Evolutionary conservation across 371 early-diverging fungal species (phyloP).

Genomic region (Dinochytrium kinnereticum): DNA sequence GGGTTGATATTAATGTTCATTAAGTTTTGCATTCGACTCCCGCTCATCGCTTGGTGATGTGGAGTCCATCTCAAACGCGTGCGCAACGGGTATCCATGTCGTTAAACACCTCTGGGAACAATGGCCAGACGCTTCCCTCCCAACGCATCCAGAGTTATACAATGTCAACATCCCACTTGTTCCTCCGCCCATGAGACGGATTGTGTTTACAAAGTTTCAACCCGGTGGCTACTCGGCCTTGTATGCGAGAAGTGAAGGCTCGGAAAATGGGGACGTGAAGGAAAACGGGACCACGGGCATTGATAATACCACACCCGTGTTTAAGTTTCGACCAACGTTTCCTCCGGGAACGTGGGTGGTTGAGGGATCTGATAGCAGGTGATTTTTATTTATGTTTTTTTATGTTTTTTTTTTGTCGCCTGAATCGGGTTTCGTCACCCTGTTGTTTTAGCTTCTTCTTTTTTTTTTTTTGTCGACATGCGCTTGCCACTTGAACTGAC

Average conservation of each 20-base stretch:
- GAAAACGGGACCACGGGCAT: not conserved
- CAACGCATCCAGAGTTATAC: slow-evolving; percentile 2
- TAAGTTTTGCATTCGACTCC: slow-evolving; percentile 15
- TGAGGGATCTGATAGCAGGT: slow-evolving; percentile 19
- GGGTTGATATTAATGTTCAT: not conserved
- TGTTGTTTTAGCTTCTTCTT: too few species aligned
- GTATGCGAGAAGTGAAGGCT: not conserved
- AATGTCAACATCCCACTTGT: slow-evolving; percentile 20
- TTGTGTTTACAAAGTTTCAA: slow-evolving; percentile 5
- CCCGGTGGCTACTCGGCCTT: slow-evolving; percentile 2
- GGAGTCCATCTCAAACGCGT: not conserved
- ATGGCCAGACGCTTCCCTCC: not conserved
- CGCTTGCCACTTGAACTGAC: too few species aligned
- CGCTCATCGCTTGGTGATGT: not conserved
- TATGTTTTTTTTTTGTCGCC: not conserved
- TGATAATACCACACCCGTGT: not conserved
- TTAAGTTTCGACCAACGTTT: not conserved
- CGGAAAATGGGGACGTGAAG: not conserved
- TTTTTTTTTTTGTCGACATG: too few species aligned
- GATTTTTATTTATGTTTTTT: not conserved
- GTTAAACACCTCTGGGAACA: not conserved
- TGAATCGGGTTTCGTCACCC: too few species aligned
- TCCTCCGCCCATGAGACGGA: not conserved
- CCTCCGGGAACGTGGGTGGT: not conserved
- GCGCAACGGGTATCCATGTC: not conserved